Base-by-base conservation (phyloP, 805 yeast species). In the Lipomyces yamanashiensis region DNA sequence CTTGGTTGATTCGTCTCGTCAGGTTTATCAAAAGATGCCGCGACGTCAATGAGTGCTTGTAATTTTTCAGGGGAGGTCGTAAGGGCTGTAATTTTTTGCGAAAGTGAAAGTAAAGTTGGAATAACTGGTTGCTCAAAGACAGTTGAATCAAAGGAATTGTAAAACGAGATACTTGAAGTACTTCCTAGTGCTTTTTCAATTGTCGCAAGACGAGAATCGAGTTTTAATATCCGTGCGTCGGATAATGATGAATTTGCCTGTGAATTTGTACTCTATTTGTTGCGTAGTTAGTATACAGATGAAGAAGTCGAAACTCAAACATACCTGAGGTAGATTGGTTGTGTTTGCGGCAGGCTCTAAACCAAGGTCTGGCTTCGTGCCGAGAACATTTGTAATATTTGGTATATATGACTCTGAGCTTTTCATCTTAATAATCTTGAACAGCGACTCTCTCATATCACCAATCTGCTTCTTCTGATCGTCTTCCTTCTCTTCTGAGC, bases 131-230 rank as follows among this genome's bases (percentile, higher is more conserved):
- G 58, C 13, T 63, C 67, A 12, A 52, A 58, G 13, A 50, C 55
- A 12, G 67, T 45, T 9, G 57, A 41, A 21, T 36, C 33, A 48
- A 62, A 53, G 10, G 58, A 34, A 43, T 50, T 45, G 8, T 19
- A 17, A 43, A 48, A 57, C 6, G 52, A 15, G 13, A 62, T 34
- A 48, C 59, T 58, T 21, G 57, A 19, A 7, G 67, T 43, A 33
- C 50, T 56, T 19, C 64, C 64, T 15, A 63, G 48, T 17, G 62
- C 57, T 13, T 40, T 50, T 47, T 64, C 67, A 17, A 64, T 33
- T 8, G 23, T 40, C 17, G 66, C 62, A 13, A 64, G 39, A 6
- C 67, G 62, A 9, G 56, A 37, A 21, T 64, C 67, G 3, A 64
- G 37, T 23, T 41, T 17, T 13, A 62, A n/a, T 7, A 55, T 13